Evolutionary conservation across 1,139 yeast species (phyloP), one percentile per base, ranked within the genome.

Genomic region (Geotrichum cucujoidarum): DNA sequence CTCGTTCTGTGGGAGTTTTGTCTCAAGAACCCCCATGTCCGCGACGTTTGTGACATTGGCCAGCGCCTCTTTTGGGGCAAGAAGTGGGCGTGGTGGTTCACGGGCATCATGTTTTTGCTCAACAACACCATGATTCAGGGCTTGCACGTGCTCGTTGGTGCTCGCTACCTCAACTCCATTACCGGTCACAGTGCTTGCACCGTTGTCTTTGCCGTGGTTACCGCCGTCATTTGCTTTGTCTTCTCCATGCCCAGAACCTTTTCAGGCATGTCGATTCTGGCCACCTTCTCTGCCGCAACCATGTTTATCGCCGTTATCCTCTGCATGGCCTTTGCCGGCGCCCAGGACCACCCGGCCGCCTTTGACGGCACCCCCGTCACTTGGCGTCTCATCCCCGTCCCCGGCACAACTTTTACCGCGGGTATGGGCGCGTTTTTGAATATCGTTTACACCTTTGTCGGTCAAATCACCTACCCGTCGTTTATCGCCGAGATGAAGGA

Each of bases 401-500:
- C 68, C 49, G 81, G 78, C 3, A 76, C 80, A 20, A 68, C 75
- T 5, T 78, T 70, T 53, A 81, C 77, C n/a, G 60, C 64, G 25
- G 82, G 71, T 4, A 77, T 78, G 81, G 64, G 72, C 38, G 83
- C 83, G 0, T 70, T 74, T 53, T 68, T 79, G 57, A 79, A 79
- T 62, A 78, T 79, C 54, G 77, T 77, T 29, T 79, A 77, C 62
- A 77, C 83, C 1, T 78, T 79, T 63, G 83, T 78, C 29, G 84
- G 83, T 3, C 83, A 79, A 62, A 75, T 78, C 59, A 76, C 80
- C 2, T 77, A 77, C 55, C 83, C 83, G 0, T 76, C 81, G 14
- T 78, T 79, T 60, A 78, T 79, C 53, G 69, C 78, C 17, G 81
- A 79, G 58, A 79, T 79, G 83, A 73, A 70, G 55, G 67, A 71